Evolutionary conservation across 495 filamentous ascomycete genomes (phyloP).

Genomic region (Cenococcum geophilum): DNA sequence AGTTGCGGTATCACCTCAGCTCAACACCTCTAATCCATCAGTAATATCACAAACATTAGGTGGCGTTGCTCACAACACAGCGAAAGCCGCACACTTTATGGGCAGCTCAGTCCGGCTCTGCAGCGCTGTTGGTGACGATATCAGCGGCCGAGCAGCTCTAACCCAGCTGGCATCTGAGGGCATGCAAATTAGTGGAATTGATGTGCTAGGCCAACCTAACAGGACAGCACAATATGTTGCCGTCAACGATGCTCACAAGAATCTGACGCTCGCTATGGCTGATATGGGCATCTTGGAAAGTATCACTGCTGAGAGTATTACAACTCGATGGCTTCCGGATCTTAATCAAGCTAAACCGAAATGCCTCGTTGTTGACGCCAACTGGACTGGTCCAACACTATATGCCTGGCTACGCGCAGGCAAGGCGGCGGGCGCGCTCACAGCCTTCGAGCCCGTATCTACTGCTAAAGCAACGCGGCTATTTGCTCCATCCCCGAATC

Average conservation of each 20-base stretch:
- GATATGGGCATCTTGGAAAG: constrained; percentile 83
- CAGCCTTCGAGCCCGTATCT: constrained; percentile 93
- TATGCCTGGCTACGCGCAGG: constrained; percentile 56
- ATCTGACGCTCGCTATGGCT: constrained; percentile 81
- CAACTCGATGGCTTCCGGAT: constrained; percentile 24
- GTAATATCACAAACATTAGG: constrained; percentile 74
- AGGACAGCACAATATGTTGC: constrained; percentile 87
- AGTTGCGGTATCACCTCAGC: constrained; percentile 44
- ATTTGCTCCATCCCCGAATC: constrained; percentile 41
- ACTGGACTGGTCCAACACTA: constrained; percentile 63
- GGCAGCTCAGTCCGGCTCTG: constrained; percentile 58
- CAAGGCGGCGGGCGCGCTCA: constrained; percentile 45
- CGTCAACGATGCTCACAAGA: constrained; percentile 75
- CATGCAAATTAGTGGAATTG: constrained; percentile 59
- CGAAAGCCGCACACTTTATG: constrained; percentile 64
- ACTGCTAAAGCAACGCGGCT: constrained; percentile 65
- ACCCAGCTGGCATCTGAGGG: constrained; percentile 54
- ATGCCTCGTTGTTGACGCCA: constrained; percentile 76
- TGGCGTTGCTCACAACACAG: constrained; percentile 93
- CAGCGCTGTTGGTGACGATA: constrained; percentile 69
- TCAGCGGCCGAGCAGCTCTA: constrained; percentile 66
- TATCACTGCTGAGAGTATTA: constrained; percentile 27
- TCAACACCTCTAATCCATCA: constrained; percentile 83
- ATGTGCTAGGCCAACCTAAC: constrained; percentile 46
- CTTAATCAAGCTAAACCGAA: constrained; percentile 42